Evolutionary conservation across 1,284 basidiomycete genomes (phyloP), one percentile per base, ranked within the genome.

Genomic region (Austroboletus niveus): DNA sequence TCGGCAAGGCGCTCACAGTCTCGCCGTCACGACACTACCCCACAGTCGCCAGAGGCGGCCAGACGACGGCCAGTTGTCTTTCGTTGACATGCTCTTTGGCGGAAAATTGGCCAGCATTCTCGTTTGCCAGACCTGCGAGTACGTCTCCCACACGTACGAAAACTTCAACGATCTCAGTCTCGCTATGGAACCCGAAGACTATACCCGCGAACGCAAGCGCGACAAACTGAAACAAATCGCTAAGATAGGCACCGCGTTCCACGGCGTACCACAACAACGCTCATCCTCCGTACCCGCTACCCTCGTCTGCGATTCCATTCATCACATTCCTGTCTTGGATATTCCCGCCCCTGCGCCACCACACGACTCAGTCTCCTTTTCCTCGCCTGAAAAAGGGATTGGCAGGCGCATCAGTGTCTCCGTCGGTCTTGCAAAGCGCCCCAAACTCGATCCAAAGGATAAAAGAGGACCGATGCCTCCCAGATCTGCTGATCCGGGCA

Each of bases 81-180:
- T 95, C 58, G 81, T 91, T 8, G 93, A 96, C 68, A 87, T 89
- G 73, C 77, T 97, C 49, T 98, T 97, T 62, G 89, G 91, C 47
- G 94, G 94, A 6, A 82, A 84, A 57, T 78, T 97, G 40, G 87
- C 92, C 4, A 90, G 87, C 71, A 87, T 96, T 62, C 87, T 98
- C 45, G 89, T 98, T 5, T 98, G 94, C 69, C 92, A 94, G 63
- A 85, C 86, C 51, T 98, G 94, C 81, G 93, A 94, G 68, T 78
- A 92, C 70, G 80, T 95, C 48, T 95, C 92, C 5, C 87, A 92
- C 59, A 95, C 92, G 11, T 90, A 91, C 31, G 63, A 63, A n/a
- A 92, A 94, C 63, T 98, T 98, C 68, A 87, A 90, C 67, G 94
- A 97, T 70, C 84, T 98, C 59, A 92, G 90, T 45, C 76, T 98